Evolutionary conservation across 2,329 filamentous ascomycete genomes (phyloP).

Genomic region (Colletotrichum sp.): DNA sequence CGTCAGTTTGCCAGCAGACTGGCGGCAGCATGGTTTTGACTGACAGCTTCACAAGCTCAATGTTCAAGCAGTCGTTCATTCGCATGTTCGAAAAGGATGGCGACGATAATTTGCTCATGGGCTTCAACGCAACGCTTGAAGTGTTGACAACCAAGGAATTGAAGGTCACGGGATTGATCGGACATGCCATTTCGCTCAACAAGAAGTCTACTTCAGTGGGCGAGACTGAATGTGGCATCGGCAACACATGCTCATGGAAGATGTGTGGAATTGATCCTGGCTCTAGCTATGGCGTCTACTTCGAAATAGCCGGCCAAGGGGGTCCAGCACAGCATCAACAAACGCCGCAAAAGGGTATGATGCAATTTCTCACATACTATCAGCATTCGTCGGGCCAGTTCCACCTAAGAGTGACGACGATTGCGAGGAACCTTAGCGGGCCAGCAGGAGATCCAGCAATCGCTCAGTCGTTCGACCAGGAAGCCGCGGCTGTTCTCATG

Average conservation of each 20-base stretch:
- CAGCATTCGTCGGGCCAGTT: conserved; percentile 97
- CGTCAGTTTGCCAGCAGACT: conserved; percentile 80
- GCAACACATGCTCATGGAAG: conserved; percentile 99
- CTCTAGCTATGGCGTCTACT: conserved; percentile 95
- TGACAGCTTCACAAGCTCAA: conserved; percentile 97
- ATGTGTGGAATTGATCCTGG: conserved; percentile 98
- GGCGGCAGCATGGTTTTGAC: conserved; percentile 98
- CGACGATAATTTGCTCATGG: conserved; percentile 95
- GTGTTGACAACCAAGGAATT: conserved; percentile 97
- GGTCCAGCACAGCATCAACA: conserved; percentile 85
- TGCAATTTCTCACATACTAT: conserved; percentile 98
- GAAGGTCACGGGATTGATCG: conserved; percentile 96
- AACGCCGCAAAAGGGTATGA: conserved; percentile 88
- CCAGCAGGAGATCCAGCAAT: conserved; percentile 94
- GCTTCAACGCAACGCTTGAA: conserved; percentile 95
- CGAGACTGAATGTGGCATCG: conserved; percentile 97
- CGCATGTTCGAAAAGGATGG: conserved; percentile 97
- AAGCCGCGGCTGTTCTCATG: conserved; percentile 97
- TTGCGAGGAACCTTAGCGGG: conserved; percentile 88
- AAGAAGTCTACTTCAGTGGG: conserved; percentile 98
- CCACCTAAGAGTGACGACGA: conserved; percentile 93
- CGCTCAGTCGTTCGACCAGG: conserved; percentile 97
- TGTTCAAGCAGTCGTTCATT: conserved; percentile 99
- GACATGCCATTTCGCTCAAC: conserved; percentile 94
- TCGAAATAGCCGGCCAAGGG: conserved; percentile 94